Evolutionary conservation across 345 rosid genomes (phyloP).

Genomic region (Salix udensis): DNA sequence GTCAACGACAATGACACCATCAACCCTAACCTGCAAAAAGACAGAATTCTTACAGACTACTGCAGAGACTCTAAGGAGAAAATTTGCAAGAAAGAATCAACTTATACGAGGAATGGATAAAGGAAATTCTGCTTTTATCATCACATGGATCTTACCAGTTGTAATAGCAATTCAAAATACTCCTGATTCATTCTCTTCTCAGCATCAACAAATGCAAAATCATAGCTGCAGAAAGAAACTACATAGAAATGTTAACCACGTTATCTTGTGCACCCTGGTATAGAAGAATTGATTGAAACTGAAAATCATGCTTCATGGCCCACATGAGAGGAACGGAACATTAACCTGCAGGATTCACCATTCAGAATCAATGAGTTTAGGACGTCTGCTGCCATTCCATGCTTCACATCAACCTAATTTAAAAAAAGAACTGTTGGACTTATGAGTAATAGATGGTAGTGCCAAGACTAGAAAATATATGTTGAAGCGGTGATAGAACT

Average conservation of each 20-base stretch:
- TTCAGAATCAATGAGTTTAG: conserved; percentile 59
- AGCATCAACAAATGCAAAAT: conserved; percentile 96
- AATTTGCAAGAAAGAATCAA: neutral
- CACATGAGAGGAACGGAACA: neutral
- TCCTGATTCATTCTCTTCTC: conserved; percentile 92
- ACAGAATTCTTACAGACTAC: conserved; percentile 1
- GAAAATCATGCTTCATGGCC: neutral
- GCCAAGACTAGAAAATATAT: neutral
- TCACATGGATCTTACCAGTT: conserved; percentile 49
- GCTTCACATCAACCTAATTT: conserved; percentile 59
- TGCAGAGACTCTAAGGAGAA: conserved; percentile 1
- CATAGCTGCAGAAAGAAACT: conserved; percentile 52
- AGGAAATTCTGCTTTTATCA: neutral
- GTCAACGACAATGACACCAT: conserved; percentile 80
- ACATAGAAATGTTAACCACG: neutral
- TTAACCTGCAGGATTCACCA: conserved; percentile 79
- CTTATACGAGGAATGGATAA: neutral
- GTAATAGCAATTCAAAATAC: conserved; percentile 76
- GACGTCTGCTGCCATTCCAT: conserved; percentile 68
- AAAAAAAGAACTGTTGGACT: conserved; percentile 18
- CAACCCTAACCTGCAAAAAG: conserved; percentile 59
- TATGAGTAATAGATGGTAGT: conserved; percentile 3
- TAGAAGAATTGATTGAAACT: neutral
- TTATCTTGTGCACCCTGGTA: neutral
- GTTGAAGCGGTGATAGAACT: neutral